Percentiles rank a stretch among this genome's conserved stretches.
Evolutionary conservation across 2,329 filamentous ascomycete genomes (phyloP).

Genomic region (Ceratocystis papillata): DNA sequence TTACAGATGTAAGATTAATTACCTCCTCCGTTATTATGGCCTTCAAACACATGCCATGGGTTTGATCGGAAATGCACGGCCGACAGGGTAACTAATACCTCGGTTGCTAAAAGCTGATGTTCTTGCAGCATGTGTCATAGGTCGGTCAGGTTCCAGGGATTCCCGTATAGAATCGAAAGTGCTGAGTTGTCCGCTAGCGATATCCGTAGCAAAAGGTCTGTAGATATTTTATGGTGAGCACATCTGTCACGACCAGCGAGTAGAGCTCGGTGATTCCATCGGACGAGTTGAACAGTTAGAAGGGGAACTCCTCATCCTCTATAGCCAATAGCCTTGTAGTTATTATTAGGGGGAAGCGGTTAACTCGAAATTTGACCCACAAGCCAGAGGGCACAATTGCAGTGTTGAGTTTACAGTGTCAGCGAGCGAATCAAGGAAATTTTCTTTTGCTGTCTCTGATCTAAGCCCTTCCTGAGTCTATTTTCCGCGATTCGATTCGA

Average conservation of each 20-base stretch:
- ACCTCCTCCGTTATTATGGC: constrained; percentile 32
- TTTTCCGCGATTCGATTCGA: too few species aligned
- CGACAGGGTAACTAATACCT: constrained; percentile 35
- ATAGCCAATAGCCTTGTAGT: constrained; percentile 34
- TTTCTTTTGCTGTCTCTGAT: constrained; percentile 36
- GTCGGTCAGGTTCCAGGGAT: too few species aligned
- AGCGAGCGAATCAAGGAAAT: constrained; percentile 38
- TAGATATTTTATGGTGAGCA: constrained; percentile 40
- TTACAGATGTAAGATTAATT: constrained; percentile 43
- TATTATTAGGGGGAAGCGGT: constrained; percentile 33
- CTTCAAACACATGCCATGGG: constrained; percentile 28
- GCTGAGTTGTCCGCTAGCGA: too few species aligned
- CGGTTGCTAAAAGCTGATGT: constrained; percentile 41
- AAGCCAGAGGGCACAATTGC: constrained; percentile 45
- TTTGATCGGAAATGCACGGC: constrained; percentile 37
- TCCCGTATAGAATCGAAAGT: too few species aligned
- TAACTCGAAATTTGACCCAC: constrained; percentile 42
- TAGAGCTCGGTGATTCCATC: constrained; percentile 40
- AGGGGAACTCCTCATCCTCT: constrained; percentile 36
- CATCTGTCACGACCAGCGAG: constrained; percentile 42
- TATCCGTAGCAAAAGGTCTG: too few species aligned
- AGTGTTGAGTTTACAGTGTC: constrained; percentile 36
- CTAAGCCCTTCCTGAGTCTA: constrained; percentile 39
- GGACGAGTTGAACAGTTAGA: constrained; percentile 41
- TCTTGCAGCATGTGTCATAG: constrained; percentile 38